phyloP scores from a whole-genome alignment of 2,329 filamentous ascomycete genomes.

The Ophiosphaerella korrae region DNA sequence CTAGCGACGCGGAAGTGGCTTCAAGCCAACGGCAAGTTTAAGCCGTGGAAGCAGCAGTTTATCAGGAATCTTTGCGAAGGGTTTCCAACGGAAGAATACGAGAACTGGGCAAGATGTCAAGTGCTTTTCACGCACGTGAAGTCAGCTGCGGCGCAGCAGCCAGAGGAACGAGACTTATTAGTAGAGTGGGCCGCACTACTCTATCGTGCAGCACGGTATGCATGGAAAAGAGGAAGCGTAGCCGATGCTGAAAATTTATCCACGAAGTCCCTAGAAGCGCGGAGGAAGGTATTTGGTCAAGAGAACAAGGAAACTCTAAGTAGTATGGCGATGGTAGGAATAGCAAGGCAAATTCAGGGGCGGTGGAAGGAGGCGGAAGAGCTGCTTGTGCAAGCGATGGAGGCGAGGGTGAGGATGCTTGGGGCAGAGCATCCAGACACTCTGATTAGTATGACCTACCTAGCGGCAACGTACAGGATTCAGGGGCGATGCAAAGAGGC shows the following conservation, averaged over 20 bases:
- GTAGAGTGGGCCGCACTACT: constrained; percentile 7
- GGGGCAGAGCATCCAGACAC: too few relatives aligned
- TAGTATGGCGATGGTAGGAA: background rate
- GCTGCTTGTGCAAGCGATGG: background rate
- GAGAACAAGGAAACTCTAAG: too few relatives aligned
- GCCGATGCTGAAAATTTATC: background rate
- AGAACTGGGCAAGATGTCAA: constrained; percentile 8
- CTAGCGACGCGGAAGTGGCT: constrained; percentile 31
- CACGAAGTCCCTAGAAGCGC: background rate
- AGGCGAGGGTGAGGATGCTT: background rate
- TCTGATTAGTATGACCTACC: too few relatives aligned
- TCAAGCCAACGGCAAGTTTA: constrained; percentile 13
- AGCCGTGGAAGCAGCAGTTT: constrained; percentile 30
- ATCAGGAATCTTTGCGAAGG: constrained; percentile 6
- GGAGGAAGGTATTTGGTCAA: background rate
- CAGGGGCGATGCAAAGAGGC: too few relatives aligned
- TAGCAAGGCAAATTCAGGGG: background rate
- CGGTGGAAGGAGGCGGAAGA: too few relatives aligned
- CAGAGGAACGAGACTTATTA: background rate
- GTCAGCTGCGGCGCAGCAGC: background rate
- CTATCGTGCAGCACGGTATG: constrained; percentile 10
- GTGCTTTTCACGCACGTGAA: constrained; percentile 9
- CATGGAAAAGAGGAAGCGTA: constrained; percentile 1
- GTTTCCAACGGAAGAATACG: constrained; percentile 9
- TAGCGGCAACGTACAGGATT: too few relatives aligned